phyloP scores from a whole-genome alignment of 441 rosid genomes.

The Isatis lusitanica region DNA sequence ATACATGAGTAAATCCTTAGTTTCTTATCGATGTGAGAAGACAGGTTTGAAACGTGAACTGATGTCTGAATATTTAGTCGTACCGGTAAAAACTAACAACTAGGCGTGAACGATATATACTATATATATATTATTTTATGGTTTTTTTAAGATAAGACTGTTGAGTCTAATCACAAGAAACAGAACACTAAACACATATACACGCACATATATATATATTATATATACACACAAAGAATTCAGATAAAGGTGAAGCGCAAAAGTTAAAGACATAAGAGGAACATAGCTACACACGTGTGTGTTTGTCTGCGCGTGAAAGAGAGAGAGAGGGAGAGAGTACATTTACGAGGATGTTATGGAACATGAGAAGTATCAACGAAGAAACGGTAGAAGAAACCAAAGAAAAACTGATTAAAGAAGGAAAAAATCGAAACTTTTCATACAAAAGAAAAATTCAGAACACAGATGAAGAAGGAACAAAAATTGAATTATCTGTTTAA shows the following conservation, averaged over 20 bases:
- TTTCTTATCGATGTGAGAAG: conserved; percentile 11
- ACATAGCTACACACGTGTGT: conserved; percentile 19
- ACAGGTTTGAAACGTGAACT: conserved; percentile 36
- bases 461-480: conserved; percentile 9
- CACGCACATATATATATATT: background rate
- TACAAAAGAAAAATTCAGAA: background rate
- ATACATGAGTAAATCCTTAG: background rate
- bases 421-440: background rate
- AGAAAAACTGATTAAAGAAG: conserved; percentile 2
- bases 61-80: conserved; percentile 38
- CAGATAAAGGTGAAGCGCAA: conserved; percentile 9
- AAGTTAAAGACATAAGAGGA: conserved; percentile 24
- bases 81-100: conserved; percentile 33
- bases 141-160: conserved; percentile 14
- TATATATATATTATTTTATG: background rate
- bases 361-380: conserved; percentile 29
- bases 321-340: conserved; percentile 21
- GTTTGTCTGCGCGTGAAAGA: background rate
- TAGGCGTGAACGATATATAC: background rate
- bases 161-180: conserved; percentile 25
- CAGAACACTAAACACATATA: conserved; percentile 1
- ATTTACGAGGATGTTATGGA: conserved; percentile 26
- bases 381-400: background rate
- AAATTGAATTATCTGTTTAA: background rate
- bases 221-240: background rate